These are phyloP conservation scores for Kwoniella sp. DNA, from an alignment of 768 basidiomycete species.

Conservation along the genomic window DNA sequence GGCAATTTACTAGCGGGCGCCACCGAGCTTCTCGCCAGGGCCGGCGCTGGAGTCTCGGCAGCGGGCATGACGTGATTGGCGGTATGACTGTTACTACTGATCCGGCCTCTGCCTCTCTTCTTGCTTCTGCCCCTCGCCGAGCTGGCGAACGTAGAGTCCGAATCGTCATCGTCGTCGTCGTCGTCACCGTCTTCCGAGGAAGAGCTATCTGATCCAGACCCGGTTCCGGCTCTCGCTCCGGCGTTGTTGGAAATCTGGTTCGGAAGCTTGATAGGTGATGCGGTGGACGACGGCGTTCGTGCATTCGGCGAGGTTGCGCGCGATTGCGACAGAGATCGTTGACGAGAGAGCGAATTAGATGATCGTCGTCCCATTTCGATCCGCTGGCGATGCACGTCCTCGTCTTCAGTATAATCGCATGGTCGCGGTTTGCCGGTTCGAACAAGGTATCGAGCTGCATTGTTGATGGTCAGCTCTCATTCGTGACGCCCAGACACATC, in stretches of 20 bases:
- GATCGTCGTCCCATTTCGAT: constrained; percentile 10
- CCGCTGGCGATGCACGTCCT: constrained; percentile 14
- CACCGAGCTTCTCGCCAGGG: neutral
- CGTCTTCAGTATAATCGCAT: constrained; percentile 31
- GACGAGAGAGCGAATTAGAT: neutral
- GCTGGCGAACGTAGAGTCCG: constrained; percentile 26
- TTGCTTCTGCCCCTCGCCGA: constrained; percentile 3
- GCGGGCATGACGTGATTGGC: neutral
- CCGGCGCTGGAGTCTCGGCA: neutral
- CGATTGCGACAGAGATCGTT: neutral
- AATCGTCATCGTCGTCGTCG: constrained; percentile 32
- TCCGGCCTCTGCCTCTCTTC: constrained; percentile 11
- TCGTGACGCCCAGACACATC: too few relatives aligned
- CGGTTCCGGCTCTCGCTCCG: neutral
- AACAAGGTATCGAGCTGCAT: constrained; percentile 16
- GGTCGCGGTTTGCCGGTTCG: constrained; percentile 31
- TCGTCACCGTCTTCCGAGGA: constrained; percentile 6
- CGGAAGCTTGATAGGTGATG: neutral
- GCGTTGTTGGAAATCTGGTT: neutral
- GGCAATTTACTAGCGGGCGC: constrained; percentile 1
- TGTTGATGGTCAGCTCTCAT: too few relatives aligned
- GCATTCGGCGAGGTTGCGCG: neutral
- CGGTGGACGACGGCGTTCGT: neutral
- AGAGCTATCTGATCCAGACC: neutral
- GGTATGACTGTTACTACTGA: neutral